Base-by-base conservation (phyloP, 352 stramenopile species). In the Phytophthora brassicae region DNA sequence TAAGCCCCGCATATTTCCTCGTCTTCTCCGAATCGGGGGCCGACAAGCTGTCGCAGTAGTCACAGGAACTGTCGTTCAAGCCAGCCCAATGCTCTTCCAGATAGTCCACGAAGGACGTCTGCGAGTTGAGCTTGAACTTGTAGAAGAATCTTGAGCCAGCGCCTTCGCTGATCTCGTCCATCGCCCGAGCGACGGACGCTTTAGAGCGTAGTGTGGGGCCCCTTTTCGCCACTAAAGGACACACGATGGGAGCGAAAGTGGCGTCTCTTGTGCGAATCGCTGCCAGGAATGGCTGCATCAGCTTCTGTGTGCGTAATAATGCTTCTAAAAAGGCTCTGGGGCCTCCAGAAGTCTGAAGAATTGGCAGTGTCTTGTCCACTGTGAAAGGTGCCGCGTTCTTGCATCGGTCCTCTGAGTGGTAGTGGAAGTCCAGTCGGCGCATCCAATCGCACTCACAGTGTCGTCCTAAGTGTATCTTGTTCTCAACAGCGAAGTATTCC, bases 361-460 rank as follows among this genome's bases (percentile, higher is more conserved):
- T 65, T 5, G 61, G 26, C 24, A 70, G 5, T 5, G 3, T 39
- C 26, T 52, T 58, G 43, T 66, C 23, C 14, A 66, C 56, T 11
- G 26, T 57, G 26, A 61, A 70, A 22, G 45, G 26, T 8, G 11
- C 14, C 1, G 35, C 35, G 9, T 16, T 7, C 19, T 41, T 60
- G 48, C 62, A 66, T 31, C 26, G 26, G 8, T 41, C 41, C 2
- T 61, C 33, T 12, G n/a, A 42, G 5, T 66, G 35, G n/a, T 46
- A 39, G 19, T 23, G 12, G 29, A 65, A 70, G 29, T 66, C 47
- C 19, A 66, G 56, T 24, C 41, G 42, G 8, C 62, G 56, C 46
- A 70, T 57, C 62, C 62, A 70, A 45, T 70, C 62, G 20, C 62
- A 70, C 6, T 60, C 26, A 16, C 62, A 66, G 14, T 47, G 39